Conservation (phyloP, 352 stramenopile genomes). For the Phytophthora palmivora region DNA sequence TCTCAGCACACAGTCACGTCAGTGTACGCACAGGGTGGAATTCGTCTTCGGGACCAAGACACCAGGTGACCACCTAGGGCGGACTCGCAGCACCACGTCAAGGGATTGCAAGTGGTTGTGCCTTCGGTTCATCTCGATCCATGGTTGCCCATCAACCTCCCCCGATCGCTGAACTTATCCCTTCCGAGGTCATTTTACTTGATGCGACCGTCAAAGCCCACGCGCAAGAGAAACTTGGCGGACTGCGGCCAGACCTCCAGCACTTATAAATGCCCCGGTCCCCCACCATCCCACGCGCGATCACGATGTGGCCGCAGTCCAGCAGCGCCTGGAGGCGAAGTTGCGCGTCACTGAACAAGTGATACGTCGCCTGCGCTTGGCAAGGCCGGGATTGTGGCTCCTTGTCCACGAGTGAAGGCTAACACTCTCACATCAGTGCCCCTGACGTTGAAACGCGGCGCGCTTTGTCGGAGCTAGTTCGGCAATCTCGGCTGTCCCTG, state of each 20-base stretch:
- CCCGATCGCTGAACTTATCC: not conserved
- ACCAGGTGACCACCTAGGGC: not conserved
- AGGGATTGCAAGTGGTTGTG: not conserved
- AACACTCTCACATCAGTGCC: no score
- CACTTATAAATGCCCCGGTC: not conserved
- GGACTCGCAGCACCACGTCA: no score
- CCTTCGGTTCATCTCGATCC: not conserved
- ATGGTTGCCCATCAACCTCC: not conserved
- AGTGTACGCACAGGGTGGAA: no score
- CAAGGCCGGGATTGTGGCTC: no score
- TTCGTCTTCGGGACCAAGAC: not conserved
- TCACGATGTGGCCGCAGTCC: not conserved
- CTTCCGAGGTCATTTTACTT: not conserved
- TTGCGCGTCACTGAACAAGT: no score
- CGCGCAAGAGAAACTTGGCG: not conserved
- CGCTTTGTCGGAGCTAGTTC: no score
- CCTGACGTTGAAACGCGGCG: no score
- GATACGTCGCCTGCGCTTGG: no score
- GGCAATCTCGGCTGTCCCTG: no score
- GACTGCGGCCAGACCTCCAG: not conserved
- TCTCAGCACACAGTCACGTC: no score
- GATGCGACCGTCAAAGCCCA: not conserved
- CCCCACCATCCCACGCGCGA: no score
- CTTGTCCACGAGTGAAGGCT: no score
- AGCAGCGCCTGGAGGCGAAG: not conserved